phyloP scores from a whole-genome alignment of 495 filamentous ascomycete species.

The Staphylotrichum longicolle region DNA sequence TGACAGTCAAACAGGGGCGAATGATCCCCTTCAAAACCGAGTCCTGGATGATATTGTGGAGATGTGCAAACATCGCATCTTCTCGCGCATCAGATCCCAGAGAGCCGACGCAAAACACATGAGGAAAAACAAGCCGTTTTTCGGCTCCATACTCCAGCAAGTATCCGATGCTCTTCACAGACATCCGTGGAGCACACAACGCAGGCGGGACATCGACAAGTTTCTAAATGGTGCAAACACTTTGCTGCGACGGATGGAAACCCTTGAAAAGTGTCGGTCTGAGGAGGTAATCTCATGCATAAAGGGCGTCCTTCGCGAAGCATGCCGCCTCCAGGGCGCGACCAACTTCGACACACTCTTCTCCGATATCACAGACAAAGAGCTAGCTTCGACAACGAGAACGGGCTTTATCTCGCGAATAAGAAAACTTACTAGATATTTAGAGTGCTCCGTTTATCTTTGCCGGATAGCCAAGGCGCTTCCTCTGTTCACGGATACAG shows the following conservation, averaged over 20 bases:
- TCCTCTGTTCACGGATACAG: conserved; percentile 27
- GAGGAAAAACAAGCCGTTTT: conserved; percentile 11
- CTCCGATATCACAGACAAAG: conserved; percentile 1
- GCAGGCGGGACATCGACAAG: neutral
- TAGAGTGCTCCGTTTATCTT: conserved; percentile 35
- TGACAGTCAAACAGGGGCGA: conserved; percentile 2
- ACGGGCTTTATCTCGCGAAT: conserved; percentile 32
- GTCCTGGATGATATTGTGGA: conserved; percentile 37
- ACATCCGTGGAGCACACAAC: neutral
- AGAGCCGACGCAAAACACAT: conserved; percentile 1
- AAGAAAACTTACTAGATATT: conserved; percentile 39
- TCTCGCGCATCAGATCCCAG: conserved; percentile 27
- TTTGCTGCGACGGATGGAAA: neutral
- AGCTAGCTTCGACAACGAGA: conserved; percentile 18
- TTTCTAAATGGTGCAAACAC: neutral
- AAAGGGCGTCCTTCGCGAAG: conserved; percentile 9
- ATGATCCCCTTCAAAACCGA: conserved; percentile 22
- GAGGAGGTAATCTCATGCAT: neutral
- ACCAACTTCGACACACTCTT: conserved; percentile 18
- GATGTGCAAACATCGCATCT: conserved; percentile 39
- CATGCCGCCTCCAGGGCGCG: conserved; percentile 7
- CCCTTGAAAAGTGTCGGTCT: conserved; percentile 4
- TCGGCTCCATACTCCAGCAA: conserved; percentile 3
- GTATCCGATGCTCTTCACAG: conserved; percentile 7
- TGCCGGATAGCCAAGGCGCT: conserved; percentile 31